These are phyloP conservation scores for Penicillium polonicum DNA, from an alignment of 2,329 filamentous ascomycete genomes.

Conservation along the genomic window DNA sequence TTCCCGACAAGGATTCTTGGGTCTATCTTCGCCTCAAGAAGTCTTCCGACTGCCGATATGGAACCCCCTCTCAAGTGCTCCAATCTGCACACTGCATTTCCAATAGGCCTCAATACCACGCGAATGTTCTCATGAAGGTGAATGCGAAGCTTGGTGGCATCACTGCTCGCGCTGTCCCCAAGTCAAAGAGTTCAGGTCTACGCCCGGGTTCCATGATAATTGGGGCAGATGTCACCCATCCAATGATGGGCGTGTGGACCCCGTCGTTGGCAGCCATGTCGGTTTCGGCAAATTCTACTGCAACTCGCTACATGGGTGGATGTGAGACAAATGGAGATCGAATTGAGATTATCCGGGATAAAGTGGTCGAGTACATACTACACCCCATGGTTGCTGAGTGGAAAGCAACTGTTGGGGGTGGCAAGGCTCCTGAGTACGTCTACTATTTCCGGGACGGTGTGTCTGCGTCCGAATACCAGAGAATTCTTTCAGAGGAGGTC, in stretches of 20 bases:
- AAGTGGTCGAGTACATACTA: slow-evolving; percentile 67
- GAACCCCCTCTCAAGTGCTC: slow-evolving; percentile 81
- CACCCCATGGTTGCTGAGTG: slow-evolving; percentile 64
- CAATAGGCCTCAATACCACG: slow-evolving; percentile 77
- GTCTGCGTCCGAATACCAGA: slow-evolving; percentile 77
- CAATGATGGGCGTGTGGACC: slow-evolving; percentile 63
- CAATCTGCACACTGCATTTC: slow-evolving; percentile 67
- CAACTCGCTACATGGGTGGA: slow-evolving; percentile 72
- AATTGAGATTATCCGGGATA: slow-evolving; percentile 70
- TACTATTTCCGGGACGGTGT: slow-evolving; percentile 95
- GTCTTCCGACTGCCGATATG: slow-evolving; percentile 78
- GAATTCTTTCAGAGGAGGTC: slow-evolving; percentile 79
- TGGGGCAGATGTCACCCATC: slow-evolving; percentile 87
- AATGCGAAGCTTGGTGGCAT: slow-evolving; percentile 91
- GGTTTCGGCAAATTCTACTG: slow-evolving; percentile 70
- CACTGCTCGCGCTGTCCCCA: slow-evolving; percentile 57
- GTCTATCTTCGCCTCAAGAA: slow-evolving; percentile 87
- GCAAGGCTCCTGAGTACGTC: slow-evolving; percentile 66
- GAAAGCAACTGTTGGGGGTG: slow-evolving; percentile 55
- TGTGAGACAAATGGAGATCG: slow-evolving; percentile 81
- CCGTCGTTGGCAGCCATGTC: slow-evolving; percentile 87
- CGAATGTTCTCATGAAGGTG: slow-evolving; percentile 94
- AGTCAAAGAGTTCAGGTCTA: slow-evolving; percentile 40
- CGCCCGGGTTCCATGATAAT: slow-evolving; percentile 70
- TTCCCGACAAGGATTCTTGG: slow-evolving; percentile 67